A percentile compares a stretch with the other conserved stretches of the same genome.
Evolutionary conservation across 2,329 filamentous ascomycete genomes (phyloP).

Genomic region (Capronia epimyces): DNA sequence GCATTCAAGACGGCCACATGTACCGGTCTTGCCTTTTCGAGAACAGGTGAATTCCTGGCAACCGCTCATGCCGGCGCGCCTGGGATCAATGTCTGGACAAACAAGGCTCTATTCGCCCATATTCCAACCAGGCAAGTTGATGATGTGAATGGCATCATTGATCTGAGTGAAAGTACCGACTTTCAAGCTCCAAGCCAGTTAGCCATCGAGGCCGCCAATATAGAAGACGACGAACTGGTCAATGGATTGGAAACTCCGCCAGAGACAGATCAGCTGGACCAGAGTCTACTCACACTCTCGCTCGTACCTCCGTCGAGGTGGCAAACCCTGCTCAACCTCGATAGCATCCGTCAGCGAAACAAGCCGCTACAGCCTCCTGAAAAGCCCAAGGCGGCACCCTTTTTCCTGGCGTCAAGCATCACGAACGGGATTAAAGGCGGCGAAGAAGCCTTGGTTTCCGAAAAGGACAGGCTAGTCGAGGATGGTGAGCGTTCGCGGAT

Average conservation of each 20-base stretch:
- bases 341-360: conserved; percentile 85
- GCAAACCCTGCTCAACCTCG: conserved; percentile 90
- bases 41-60: conserved; percentile 88
- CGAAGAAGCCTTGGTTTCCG: conserved; percentile 11
- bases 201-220: conserved; percentile 53
- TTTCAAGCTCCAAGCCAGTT: conserved; percentile 70
- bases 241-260: conserved; percentile 44
- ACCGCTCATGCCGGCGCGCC: conserved; percentile 75
- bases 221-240: conserved; percentile 44
- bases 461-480: conserved; percentile 32
- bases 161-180: conserved; percentile 55
- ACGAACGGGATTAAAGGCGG: conserved; percentile 20
- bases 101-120: conserved; percentile 83
- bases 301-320: conserved; percentile 84
- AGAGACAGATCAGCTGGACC: conserved; percentile 68
- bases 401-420: conserved; percentile 66
- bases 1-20: conserved; percentile 77
- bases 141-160: conserved; percentile 65
- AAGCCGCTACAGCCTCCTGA: conserved; percentile 90
- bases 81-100: conserved; percentile 94
- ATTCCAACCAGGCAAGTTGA: conserved; percentile 79
- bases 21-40: conserved; percentile 79
- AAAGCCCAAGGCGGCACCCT: conserved; percentile 86
- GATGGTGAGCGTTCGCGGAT: conserved; percentile 59
- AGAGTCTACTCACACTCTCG: conserved; percentile 80